Conservation (phyloP, 495 filamentous ascomycete genomes). For the Aspergillus panamensis region DNA sequence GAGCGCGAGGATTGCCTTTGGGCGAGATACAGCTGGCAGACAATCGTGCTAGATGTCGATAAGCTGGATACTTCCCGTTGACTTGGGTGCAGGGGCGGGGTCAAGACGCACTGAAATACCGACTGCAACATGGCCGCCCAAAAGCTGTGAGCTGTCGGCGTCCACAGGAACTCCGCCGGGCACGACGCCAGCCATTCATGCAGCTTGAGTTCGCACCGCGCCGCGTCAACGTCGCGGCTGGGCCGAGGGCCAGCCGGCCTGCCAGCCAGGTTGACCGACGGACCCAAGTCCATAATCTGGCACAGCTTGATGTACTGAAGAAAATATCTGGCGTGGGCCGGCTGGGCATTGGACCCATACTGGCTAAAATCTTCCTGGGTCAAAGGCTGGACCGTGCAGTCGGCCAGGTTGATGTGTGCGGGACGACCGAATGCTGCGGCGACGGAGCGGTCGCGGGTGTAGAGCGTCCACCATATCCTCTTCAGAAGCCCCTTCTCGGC, state of each 20-base stretch:
- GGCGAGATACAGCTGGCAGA: constrained; percentile 78
- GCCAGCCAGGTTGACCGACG: constrained; percentile 77
- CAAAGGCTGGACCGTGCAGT: constrained; percentile 88
- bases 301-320: constrained; percentile 88
- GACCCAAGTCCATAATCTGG: constrained; percentile 88
- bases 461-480: constrained; percentile 47
- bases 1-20: constrained; percentile 80
- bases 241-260: constrained; percentile 64
- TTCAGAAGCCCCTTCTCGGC: constrained; percentile 86
- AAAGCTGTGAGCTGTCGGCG: constrained; percentile 72
- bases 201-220: constrained; percentile 84
- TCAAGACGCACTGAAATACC: constrained; percentile 80
- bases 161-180: constrained; percentile 75
- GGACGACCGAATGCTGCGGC: constrained; percentile 24
- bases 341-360: constrained; percentile 56
- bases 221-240: constrained; percentile 72
- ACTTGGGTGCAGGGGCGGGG: too few species aligned
- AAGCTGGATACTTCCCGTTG: too few species aligned
- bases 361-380: constrained; percentile 84
- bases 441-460: constrained; percentile 24
- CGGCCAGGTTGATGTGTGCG: constrained; percentile 70
- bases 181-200: constrained; percentile 90
- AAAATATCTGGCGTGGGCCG: constrained; percentile 85
- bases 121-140: constrained; percentile 84
- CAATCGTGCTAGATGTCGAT: constrained; percentile 82